Evolutionary conservation across 495 filamentous ascomycete species (phyloP), one percentile per base, ranked within the genome.

Genomic region (Podospora pseudocomata): DNA sequence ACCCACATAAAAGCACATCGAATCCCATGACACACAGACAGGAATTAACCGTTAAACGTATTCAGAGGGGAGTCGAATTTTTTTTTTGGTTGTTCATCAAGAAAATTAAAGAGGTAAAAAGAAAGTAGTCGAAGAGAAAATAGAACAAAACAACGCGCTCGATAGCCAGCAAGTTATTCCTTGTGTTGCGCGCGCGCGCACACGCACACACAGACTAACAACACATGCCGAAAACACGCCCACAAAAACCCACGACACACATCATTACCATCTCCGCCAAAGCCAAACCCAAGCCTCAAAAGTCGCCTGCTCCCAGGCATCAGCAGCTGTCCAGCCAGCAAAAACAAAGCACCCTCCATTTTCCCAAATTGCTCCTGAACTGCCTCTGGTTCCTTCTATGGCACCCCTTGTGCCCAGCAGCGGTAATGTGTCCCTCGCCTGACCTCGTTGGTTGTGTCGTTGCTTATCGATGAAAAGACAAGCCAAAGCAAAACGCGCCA

Each of bases 121-220:
- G 27, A 27, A 62, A 26, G 55, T 7, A 58, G 55, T 19, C 7
- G n/a, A 27, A 32, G 27, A 32, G 27, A 62, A 61, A 62, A 62
- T 11, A 62, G 27, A 62, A 30, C 7, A 62, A 58, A 58, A 58
- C 23, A 58, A 58, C n/a, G n/a, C n/a, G 6, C 55, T 49, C 39
- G 13, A 49, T 49, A 49, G 39, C 39, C 7, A 49, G 39, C 39
- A 6, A 49, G 15, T 11, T 49, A 49, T 49, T 49, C 39, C 39
- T 2, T 49, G 39, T 16, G 39, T 49, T 49, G 39, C 39, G 26
- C 55, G 20, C 55, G 20, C 55, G 4, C 54, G 18, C 54, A 18
- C 54, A 57, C 54, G 5, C 54, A 57, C 54, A 57, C 54, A 39
- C 1, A 23, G 23, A 23, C 23, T 23, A 23, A 32, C 30, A 32